Evolutionary conservation across 78 protist genomes (phyloP).

Genomic region (Pelomyxa schiedti): DNA sequence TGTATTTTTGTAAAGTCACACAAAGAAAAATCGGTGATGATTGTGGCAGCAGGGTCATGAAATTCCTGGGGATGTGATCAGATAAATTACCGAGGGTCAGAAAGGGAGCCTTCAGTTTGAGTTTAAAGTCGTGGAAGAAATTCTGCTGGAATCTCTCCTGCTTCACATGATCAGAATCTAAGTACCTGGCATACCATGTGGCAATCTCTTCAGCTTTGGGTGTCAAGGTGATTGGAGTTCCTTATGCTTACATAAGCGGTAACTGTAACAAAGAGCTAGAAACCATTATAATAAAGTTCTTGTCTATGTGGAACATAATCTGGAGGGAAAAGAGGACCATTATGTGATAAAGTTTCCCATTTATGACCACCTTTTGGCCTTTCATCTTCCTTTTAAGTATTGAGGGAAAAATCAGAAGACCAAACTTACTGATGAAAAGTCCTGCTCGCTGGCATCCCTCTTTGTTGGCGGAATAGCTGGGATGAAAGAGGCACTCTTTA

Average conservation of each 20-base stretch:
- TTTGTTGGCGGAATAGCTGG: too few relatives aligned
- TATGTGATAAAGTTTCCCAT: constrained; percentile 78
- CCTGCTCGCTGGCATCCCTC: too few relatives aligned
- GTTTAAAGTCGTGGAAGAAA: constrained; percentile 58
- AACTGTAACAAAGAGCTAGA: too few relatives aligned
- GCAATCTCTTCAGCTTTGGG: constrained; percentile 79
- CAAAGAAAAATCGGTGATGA: too few relatives aligned
- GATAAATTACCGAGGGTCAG: too few relatives aligned
- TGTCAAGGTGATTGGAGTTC: constrained; percentile 30
- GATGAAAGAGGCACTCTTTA: too few relatives aligned
- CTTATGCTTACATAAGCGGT: constrained; percentile 56
- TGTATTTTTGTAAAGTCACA: constrained; percentile 78
- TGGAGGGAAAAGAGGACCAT: constrained; percentile 85
- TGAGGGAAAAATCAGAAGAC: too few relatives aligned
- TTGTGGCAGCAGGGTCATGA: neutral
- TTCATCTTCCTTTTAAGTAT: too few relatives aligned
- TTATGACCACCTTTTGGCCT: neutral
- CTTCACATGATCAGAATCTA: constrained; percentile 71
- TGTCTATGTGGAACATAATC: constrained; percentile 77
- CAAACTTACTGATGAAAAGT: too few relatives aligned
- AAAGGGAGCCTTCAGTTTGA: too few relatives aligned
- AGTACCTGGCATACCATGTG: constrained; percentile 73
- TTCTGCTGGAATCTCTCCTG: constrained; percentile 63
- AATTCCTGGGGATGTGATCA: constrained; percentile 7
- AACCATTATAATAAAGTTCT: too few relatives aligned